Percentiles rank a stretch among this genome's conserved stretches.
Evolutionary conservation across 1,139 yeast species (phyloP).

Genomic region (Yarrowia galli): DNA sequence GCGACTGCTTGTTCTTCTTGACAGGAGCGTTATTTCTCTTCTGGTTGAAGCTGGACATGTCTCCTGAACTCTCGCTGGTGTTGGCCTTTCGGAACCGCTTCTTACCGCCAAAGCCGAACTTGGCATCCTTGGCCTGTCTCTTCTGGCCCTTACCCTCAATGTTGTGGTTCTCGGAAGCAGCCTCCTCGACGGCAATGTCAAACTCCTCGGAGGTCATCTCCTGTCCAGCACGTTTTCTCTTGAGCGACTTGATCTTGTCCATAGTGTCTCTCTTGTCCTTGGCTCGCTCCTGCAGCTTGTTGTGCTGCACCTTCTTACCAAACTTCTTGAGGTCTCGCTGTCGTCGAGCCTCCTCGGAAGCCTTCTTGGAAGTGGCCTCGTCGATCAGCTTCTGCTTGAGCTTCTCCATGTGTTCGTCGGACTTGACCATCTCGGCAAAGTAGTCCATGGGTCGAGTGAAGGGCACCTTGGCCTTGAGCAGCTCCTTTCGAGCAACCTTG

Average conservation of each 20-base stretch:
- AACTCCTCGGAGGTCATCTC: constrained; percentile 64
- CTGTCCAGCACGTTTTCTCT: constrained; percentile 82
- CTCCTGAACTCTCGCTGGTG: constrained; percentile 76
- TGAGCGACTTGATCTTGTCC: constrained; percentile 86
- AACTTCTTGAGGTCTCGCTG: constrained; percentile 95
- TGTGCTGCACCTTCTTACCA: constrained; percentile 96
- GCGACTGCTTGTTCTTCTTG: constrained; percentile 14
- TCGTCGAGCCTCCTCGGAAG: constrained; percentile 90
- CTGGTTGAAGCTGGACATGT: constrained; percentile 67
- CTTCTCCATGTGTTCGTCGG: constrained; percentile 98
- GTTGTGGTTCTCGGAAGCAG: constrained; percentile 59
- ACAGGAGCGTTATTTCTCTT: constrained; percentile 45
- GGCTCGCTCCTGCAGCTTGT: constrained; percentile 92
- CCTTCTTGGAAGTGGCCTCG: constrained; percentile 91
- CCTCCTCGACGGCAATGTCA: constrained; percentile 86
- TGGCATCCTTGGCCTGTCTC: constrained; percentile 66
- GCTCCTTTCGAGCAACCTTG: constrained; percentile 68
- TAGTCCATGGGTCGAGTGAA: constrained; percentile 94
- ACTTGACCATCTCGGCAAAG: constrained; percentile 98
- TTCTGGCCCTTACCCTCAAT: constrained; percentile 69
- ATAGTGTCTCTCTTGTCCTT: constrained; percentile 91
- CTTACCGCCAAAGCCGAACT: constrained; percentile 76
- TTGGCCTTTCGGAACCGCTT: constrained; percentile 76
- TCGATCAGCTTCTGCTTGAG: constrained; percentile 79
- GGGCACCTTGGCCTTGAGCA: constrained; percentile 74